Evolutionary conservation across 805 yeast species (phyloP), one percentile per base, ranked within the genome.

Genomic region (Starmerella bombicola): DNA sequence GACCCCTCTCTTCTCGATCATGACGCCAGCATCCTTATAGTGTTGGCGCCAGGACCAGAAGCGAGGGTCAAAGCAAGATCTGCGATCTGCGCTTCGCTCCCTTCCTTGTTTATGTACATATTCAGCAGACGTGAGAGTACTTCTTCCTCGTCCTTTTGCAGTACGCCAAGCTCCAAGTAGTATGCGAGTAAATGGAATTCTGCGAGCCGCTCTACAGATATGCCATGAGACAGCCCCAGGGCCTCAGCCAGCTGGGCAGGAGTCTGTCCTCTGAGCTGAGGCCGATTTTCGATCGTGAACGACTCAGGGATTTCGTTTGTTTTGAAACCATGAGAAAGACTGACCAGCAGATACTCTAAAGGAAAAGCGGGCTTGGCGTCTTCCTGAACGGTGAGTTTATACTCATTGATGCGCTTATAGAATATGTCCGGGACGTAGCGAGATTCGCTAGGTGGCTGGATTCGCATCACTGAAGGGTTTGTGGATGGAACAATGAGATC

Each of bases 401-500:
- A 91, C 62, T 91, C 96, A 57, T 91, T 91, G 45, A 74, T 70
- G 57, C 74, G 76, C 60, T 76, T 75, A 66, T 80, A 91, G 55
- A 82, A 81, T 20, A 91, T 79, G 47, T 91, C 99, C 0, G 99
- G 99, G 13, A 91, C 97, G 52, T 88, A 91, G 41, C 95, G 70
- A 8, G 68, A 70, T 16, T 70, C 68, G 30, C 73, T 72, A n/a
- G 83, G 76, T 22, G 74, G 78, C 55, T 82, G 80, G 48, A 91
- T 76, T 51, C 75, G 79, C 56, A 88, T 77, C 66, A 79, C 75
- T 17, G 85, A 76, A 0, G 99, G 96, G 55, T 85, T 88, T 0
- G 95, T 82, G 1, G 93, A 80, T 0, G 94, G 88, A 24, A 78
- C 69, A 23, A 91, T 75, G 49, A 88, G 71, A 54, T 81, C 94